phyloP scores from a whole-genome alignment of 495 filamentous ascomycete genomes.

The Neurospora pannonica region DNA sequence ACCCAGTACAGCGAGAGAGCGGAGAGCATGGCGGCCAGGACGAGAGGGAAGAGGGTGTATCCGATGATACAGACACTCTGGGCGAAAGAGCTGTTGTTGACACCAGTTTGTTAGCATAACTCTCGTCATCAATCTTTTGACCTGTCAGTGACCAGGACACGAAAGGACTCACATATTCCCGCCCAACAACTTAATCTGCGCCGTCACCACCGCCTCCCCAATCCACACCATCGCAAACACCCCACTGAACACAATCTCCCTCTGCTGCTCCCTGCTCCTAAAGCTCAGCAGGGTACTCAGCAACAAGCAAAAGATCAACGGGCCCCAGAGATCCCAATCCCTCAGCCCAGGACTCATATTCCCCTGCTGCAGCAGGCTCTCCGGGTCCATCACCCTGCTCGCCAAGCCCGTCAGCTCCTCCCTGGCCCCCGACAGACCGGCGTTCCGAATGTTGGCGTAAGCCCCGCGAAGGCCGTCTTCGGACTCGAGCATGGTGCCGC shows the following conservation, averaged over 20 bases:
- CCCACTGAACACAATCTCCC: constrained; percentile 82
- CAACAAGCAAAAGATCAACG: constrained; percentile 82
- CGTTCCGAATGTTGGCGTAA: constrained; percentile 40
- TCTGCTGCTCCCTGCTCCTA: constrained; percentile 63
- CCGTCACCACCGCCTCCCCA: constrained; percentile 91
- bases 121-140: not conserved
- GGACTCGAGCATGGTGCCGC: constrained; percentile 60
- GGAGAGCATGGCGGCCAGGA: constrained; percentile 84
- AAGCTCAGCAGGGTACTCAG: constrained; percentile 79
- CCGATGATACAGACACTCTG: constrained; percentile 96
- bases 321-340: constrained; percentile 98
- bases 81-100: constrained; percentile 76
- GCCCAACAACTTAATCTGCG: constrained; percentile 94
- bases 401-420: constrained; percentile 27
- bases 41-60: constrained; percentile 96
- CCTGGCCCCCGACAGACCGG: constrained; percentile 30
- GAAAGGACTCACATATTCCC: constrained; percentile 78
- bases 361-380: constrained; percentile 54
- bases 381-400: constrained; percentile 31
- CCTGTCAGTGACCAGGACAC: not conserved
- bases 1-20: constrained; percentile 68
- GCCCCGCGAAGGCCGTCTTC: constrained; percentile 44
- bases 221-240: constrained; percentile 97
- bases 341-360: constrained; percentile 80
- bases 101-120: constrained; percentile 2